Percentiles rank a stretch among this genome's conserved stretches.
These are phyloP conservation scores for Tilletia indica DNA, from an alignment of 1,284 basidiomycete genomes.

Conservation along the genomic window DNA sequence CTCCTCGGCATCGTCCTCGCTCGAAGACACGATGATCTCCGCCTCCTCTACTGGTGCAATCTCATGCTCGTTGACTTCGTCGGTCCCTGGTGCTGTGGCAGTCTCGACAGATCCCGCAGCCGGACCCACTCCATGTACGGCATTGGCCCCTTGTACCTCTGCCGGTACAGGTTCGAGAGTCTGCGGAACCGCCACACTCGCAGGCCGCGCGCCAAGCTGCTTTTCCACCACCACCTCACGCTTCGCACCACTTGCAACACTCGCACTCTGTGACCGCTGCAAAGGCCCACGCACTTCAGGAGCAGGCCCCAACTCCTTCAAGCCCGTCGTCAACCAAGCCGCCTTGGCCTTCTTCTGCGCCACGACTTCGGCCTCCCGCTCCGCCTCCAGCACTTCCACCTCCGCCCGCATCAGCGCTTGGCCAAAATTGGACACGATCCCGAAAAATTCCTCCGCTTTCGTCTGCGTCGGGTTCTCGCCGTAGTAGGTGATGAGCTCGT, in stretches of 20 bases:
- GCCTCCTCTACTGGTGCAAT: neutral
- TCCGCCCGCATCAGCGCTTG: constrained; percentile 49
- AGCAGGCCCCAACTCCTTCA: constrained; percentile 11
- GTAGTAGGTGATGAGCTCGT: constrained; percentile 35
- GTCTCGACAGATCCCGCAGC: neutral
- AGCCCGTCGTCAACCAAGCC: constrained; percentile 20
- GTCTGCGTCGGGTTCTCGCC: constrained; percentile 39
- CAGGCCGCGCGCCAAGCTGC: neutral
- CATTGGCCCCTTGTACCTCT: too few species aligned
- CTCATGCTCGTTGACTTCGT: too few species aligned
- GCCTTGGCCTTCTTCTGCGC: constrained; percentile 35
- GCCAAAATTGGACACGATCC: constrained; percentile 38
- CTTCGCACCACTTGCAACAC: neutral
- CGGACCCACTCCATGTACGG: too few species aligned
- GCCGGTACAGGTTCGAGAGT: neutral
- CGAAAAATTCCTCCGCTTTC: constrained; percentile 49
- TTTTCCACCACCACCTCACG: too few species aligned
- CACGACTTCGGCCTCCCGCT: constrained; percentile 36
- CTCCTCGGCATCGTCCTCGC: neutral
- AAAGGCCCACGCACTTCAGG: constrained; percentile 13
- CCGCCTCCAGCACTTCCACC: constrained; percentile 44
- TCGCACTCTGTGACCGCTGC: neutral
- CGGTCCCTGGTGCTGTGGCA: neutral
- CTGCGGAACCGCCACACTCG: neutral
- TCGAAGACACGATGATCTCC: neutral